Percentiles rank a stretch among this genome's conserved stretches.
Evolutionary conservation across 352 stramenopile genomes (phyloP).

Genomic region (Globisporangium cystogenes): DNA sequence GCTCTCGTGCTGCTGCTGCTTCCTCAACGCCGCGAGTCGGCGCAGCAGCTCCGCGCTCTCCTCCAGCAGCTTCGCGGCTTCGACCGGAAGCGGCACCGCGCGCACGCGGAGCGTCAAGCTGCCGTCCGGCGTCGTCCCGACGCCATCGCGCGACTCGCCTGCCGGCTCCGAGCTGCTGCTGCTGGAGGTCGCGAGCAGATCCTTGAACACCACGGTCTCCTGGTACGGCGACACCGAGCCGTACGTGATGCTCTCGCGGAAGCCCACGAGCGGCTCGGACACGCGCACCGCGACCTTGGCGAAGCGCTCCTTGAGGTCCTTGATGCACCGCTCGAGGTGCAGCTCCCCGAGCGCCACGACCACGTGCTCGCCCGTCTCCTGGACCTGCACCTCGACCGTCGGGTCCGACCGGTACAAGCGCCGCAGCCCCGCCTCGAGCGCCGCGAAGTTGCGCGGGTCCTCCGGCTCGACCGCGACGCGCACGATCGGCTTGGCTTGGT

Average conservation of each 20-base stretch:
- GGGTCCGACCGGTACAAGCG: constrained; percentile 91
- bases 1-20: constrained; percentile 15
- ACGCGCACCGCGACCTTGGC: constrained; percentile 79
- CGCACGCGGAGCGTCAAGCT: constrained; percentile 72
- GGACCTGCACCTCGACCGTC: constrained; percentile 90
- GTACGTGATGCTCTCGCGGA: constrained; percentile 80
- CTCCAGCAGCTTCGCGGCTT: constrained; percentile 69
- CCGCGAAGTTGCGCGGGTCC: constrained; percentile 81
- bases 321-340: constrained; percentile 90
- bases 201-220: constrained; percentile 67
- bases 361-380: constrained; percentile 88
- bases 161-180: constrained; percentile 17
- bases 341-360: constrained; percentile 89
- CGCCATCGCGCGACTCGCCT: constrained; percentile 19
- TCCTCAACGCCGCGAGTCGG: constrained; percentile 22
- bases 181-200: constrained; percentile 46
- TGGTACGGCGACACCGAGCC: constrained; percentile 55
- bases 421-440: constrained; percentile 82
- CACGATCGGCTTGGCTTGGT: constrained; percentile 90
- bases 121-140: constrained; percentile 64
- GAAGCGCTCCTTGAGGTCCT: constrained; percentile 87
- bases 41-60: constrained; percentile 49
- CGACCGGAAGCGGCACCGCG: constrained; percentile 63
- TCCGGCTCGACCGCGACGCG: constrained; percentile 88
- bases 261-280: constrained; percentile 86